Percentiles rank a stretch among this genome's conserved stretches.
Evolutionary conservation across 441 rosid genomes (phyloP).

Genomic region (Gossypium davidsonii): DNA sequence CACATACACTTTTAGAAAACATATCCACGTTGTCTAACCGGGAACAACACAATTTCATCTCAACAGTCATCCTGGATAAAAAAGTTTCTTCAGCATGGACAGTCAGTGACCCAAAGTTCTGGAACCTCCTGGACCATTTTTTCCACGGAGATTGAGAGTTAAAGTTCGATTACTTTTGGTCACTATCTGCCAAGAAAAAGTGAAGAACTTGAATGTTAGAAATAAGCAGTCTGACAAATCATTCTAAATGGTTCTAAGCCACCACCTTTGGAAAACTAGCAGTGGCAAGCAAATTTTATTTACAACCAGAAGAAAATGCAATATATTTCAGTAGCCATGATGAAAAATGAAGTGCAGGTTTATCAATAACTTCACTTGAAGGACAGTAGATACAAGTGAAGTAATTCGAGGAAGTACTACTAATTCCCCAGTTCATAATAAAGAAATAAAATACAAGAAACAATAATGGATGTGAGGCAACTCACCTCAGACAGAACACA

Average conservation of each 20-base stretch:
- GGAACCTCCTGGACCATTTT: slow-evolving; percentile 24
- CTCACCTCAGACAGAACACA: slow-evolving; percentile 70
- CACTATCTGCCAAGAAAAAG: slow-evolving; percentile 43
- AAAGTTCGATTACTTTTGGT: slow-evolving; percentile 43
- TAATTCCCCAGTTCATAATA: not conserved
- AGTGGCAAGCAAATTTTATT: not conserved
- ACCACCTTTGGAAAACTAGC: not conserved
- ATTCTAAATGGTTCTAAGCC: not conserved
- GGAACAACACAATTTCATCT: slow-evolving; percentile 43
- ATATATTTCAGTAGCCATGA: not conserved
- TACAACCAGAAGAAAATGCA: not conserved
- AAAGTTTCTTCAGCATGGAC: slow-evolving; percentile 64
- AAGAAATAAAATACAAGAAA: not conserved
- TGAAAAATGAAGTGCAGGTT: not conserved
- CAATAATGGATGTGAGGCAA: not conserved
- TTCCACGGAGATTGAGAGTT: slow-evolving; percentile 43
- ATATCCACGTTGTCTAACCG: slow-evolving; percentile 59
- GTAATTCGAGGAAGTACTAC: not conserved
- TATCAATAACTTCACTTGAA: not conserved
- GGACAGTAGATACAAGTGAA: slow-evolving; percentile 1
- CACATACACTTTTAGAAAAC: slow-evolving; percentile 70
- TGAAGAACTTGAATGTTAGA: not conserved
- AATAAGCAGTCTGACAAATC: not conserved
- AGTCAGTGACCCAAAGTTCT: slow-evolving; percentile 51
- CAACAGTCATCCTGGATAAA: slow-evolving; percentile 50